Evolutionary conservation across 2,329 filamentous ascomycete species (phyloP), one percentile per base, ranked within the genome.

Genomic region (Periconia digitata): DNA sequence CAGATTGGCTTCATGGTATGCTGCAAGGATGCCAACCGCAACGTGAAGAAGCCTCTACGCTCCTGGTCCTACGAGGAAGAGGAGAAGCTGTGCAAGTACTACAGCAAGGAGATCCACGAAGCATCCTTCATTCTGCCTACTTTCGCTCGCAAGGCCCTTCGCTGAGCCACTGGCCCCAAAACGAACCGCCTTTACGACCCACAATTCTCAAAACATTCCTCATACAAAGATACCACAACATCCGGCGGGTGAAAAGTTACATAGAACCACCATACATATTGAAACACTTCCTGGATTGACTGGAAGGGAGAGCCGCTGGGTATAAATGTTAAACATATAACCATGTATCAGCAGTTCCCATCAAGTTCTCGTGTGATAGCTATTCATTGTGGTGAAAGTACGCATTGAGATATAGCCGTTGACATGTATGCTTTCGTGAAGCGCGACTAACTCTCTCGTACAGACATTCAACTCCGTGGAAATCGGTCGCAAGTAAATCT

Each of bases 1-100:
- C 94, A 99, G 81, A 99, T 99, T 69, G 94, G 94, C 72, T 99
- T 99, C 86, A 96, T 99, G 92, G 90, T 99, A 71, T 97, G 94
- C 86, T 89, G 83, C 86, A 97, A 99, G 85, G 92, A 97, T 72
- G 79, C 85, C 72, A 85, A 76, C 70, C 84, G 86, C 73, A 83
- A 99, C 76, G 83, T 97, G 71, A 90, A 83, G 74, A 89, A 86
- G 76, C 94, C 94, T 45, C 70, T 96, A 54, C 87, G 94, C 69
- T 80, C 76, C 64, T 95, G 91, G 87, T 80, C 84, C 56, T 72
- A 81, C 57, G 92, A 95, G 76, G 91, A 97, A 77, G 94, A 99
- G 83, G 86, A 90, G 70, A 86, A 90, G 75, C 80, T 92, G 66
- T 96, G 90, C 88, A 84, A 84, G 73, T 99, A 99, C 85, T 99